Base-by-base conservation (phyloP, 495 filamentous ascomycete genomes). In the Delitschia confertaspora region DNA sequence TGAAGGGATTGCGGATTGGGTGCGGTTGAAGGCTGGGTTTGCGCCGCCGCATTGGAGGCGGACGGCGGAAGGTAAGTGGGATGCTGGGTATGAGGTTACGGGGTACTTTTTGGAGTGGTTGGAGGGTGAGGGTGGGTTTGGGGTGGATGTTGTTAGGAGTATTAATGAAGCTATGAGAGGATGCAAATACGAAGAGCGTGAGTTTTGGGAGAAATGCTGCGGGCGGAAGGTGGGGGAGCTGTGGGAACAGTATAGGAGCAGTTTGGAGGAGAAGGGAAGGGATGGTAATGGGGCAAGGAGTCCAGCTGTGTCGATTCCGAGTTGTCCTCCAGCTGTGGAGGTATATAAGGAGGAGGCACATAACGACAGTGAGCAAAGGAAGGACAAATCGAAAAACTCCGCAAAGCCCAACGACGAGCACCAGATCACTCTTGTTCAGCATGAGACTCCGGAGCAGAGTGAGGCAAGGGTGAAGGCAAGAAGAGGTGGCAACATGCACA, bases 1-100 rank as follows among this genome's bases (percentile, higher is more conserved):
- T 41, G 91, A 98, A 59, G 91, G 91, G 0, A 78, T 98, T 42
- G 89, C 91, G 11, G 91, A 98, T 59, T 98, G 86, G 73, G 88
- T 98, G 6, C 71, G 91, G 6, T 62, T 98, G 36, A 78, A 74
- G 46, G 76, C 79, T 38, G 75, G 76, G 1, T 62, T 93, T 30
- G 72, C 66, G 27, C 86, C 91, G 14, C 83, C 85, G 30, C 88
- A 95, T 66, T 98, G 91, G 91, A 78, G 73, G 51, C 71, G 70
- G 3, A 69, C 68, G 18, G 65, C 69, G 0, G 64, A 63, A 20
- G 72, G 75, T 5, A 70, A 72, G 10, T 96, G 91, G 91, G 89
- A 98, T 65, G 75, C 71, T 38, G 91, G 91, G 6, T 98, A 98
- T 67, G 80, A 94, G 69, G 74, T 82, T 54, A 98, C 91, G 14